phyloP scores from a whole-genome alignment of 371 early-diverging fungal genomes.

The Actinomortierella wolfii region DNA sequence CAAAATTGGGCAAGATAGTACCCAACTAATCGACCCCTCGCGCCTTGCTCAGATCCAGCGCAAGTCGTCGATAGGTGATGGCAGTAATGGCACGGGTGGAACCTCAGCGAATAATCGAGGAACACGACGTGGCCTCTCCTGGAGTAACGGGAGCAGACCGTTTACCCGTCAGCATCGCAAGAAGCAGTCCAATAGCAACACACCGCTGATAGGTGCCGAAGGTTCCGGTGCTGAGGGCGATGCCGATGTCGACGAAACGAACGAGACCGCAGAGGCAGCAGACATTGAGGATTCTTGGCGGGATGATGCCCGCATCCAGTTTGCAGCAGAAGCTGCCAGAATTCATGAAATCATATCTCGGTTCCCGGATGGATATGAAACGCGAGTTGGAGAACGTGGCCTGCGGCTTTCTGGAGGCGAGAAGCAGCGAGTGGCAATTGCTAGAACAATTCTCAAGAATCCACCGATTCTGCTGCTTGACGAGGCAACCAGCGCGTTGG shows the following conservation, averaged over 20 bases:
- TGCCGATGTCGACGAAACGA: conserved; percentile 68
- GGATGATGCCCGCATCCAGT: conserved; percentile 34
- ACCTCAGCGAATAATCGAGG: conserved; percentile 8
- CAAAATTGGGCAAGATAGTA: conserved; percentile 29
- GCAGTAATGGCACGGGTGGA: conserved; percentile 5
- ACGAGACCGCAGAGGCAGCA: conserved; percentile 30
- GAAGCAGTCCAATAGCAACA: not conserved
- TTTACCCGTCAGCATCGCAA: no score
- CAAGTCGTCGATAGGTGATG: not conserved
- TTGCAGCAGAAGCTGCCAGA: conserved; percentile 84
- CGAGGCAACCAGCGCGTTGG: conserved; percentile 60
- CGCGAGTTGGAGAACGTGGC: conserved; percentile 94
- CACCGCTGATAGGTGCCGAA: conserved; percentile 12
- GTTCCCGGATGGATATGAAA: conserved; percentile 83
- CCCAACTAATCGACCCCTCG: conserved; percentile 35
- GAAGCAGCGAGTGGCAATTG: conserved; percentile 91
- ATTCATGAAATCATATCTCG: conserved; percentile 71
- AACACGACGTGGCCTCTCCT: no score
- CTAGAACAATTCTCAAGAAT: conserved; percentile 80
- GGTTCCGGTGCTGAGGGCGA: conserved; percentile 34
- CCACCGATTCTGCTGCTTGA: conserved; percentile 80
- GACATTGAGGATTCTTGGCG: conserved; percentile 33
- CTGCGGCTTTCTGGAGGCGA: conserved; percentile 91
- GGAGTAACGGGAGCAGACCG: no score
- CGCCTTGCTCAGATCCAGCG: not conserved